Conservation (phyloP, 768 basidiomycete genomes). For the Boletus sensibilis region DNA sequence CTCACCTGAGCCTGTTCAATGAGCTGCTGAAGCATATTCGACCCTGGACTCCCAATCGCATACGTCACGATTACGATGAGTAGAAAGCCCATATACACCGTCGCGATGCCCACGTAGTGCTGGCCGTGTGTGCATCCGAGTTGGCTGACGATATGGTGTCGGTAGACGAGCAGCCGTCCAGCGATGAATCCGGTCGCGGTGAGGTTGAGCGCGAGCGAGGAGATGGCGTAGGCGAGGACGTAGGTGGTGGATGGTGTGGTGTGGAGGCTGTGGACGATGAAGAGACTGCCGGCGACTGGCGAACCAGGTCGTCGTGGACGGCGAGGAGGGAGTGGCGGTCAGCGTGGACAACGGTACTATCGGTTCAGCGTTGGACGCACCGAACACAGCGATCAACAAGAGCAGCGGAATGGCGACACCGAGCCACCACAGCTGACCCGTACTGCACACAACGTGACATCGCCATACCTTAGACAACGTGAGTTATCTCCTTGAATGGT, state of each 20-base stretch:
- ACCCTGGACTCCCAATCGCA: conserved; percentile 38
- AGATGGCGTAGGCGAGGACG: conserved; percentile 23
- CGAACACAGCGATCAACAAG: conserved; percentile 40
- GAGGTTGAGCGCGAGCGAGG: conserved; percentile 31
- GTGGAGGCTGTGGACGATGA: conserved; percentile 25
- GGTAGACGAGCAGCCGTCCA: conserved; percentile 24
- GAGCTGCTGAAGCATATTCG: conserved; percentile 37
- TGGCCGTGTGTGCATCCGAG: conserved; percentile 37
- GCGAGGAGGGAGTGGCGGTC: not conserved
- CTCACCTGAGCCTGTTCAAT: conserved; percentile 8
- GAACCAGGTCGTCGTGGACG: too few species aligned
- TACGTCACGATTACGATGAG: conserved; percentile 43
- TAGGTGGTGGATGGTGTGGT: conserved; percentile 2
- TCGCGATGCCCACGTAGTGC: conserved; percentile 37
- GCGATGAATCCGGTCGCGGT: conserved; percentile 31
- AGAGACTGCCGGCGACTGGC: conserved; percentile 9
- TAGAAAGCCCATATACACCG: conserved; percentile 42
- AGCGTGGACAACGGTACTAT: not conserved
- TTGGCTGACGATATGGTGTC: conserved; percentile 20
- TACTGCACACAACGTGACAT: conserved; percentile 47
- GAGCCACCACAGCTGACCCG: conserved; percentile 35
- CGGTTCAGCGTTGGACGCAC: conserved; percentile 26
- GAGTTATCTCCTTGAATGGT: not conserved
- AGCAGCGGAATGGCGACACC: conserved; percentile 36
- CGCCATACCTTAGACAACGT: conserved; percentile 39